Base-by-base conservation (phyloP, 305 asterid genomes). In the Solanum hybrid region DNA sequence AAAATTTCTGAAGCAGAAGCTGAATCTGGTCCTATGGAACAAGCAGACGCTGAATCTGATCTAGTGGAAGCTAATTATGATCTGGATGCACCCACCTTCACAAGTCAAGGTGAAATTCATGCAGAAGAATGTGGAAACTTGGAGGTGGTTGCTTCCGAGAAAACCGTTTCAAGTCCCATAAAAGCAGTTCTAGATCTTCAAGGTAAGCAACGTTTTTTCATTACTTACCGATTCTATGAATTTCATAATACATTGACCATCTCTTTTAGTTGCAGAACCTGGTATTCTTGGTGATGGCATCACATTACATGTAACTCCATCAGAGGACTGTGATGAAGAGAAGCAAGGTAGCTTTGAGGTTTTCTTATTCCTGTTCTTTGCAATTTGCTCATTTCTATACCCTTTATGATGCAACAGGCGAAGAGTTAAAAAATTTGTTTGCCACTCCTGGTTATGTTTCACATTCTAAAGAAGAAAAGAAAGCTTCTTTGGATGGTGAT, bases 221-320 rank as follows among this genome's bases (percentile, higher is more conserved):
- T 51, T 22, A 51, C 75, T 19, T 51, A 31, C 72, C 22, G 87
- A 17, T 10, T 12, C 26, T 51, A 51, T 14, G 87, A 51, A 84
- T 14, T 81, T 42, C 17, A 40, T 19, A 17, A 78, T 78, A 36
- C 87, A 84, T 31, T 84, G 40, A 31, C 42, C 86, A 51, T 86
- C 86, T 85, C 37, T 72, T 89, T 89, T 77, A 12, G 86, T 31
- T 78, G 89, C 89, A 86, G 89, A 66, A 86, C 40, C 69, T 87
- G 85, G 66, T 38, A 36, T 73, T 79, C 24, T 87, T 78, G 84
- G 88, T 79, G 85, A 38, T 45, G 88, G 24, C 32, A 66, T 56
- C 75, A 7, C 85, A 90, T 79, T 51, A 45, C 45, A 24, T 89
- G 36, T 36, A 26, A 56, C 78, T 89, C 37, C 81, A 24, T 77